Percentiles rank a stretch among this genome's conserved stretches.
Conservation (phyloP, 1,284 basidiomycete genomes). For the Marasmius sp. region DNA sequence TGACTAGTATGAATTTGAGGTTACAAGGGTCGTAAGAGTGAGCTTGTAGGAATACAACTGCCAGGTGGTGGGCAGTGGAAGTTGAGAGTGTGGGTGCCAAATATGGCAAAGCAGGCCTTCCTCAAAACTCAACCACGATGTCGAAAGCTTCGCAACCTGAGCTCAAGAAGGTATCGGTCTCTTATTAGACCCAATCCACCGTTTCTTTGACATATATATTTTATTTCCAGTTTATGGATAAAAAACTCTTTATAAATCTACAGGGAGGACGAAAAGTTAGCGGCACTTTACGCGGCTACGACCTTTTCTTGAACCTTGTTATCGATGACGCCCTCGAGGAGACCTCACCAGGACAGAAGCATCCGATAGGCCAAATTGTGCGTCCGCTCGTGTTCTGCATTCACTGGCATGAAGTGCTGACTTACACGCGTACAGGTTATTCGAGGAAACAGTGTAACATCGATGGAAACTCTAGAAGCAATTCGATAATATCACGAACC, state of each 20-base stretch:
- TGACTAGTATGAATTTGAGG: no score
- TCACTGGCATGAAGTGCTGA: slow-evolving; percentile 8
- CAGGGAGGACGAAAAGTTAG: slow-evolving; percentile 97
- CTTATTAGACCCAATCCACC: slow-evolving; percentile 8
- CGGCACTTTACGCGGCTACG: slow-evolving; percentile 95
- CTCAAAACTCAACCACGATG: slow-evolving; percentile 47
- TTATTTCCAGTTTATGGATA: slow-evolving; percentile 90
- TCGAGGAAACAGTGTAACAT: slow-evolving; percentile 91
- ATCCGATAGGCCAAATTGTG: slow-evolving; percentile 88
- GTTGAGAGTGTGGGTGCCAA: slow-evolving; percentile 24
- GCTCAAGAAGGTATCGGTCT: slow-evolving; percentile 79
- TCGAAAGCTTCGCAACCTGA: slow-evolving; percentile 92
- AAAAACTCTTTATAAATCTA: slow-evolving; percentile 91
- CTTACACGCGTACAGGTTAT: slow-evolving; percentile 68
- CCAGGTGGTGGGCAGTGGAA: not conserved
- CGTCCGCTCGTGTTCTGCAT: slow-evolving; percentile 32
- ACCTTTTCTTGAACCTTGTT: slow-evolving; percentile 98
- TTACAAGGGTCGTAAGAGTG: not conserved
- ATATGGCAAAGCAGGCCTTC: slow-evolving; percentile 29
- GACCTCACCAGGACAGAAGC: slow-evolving; percentile 85
- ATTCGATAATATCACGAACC: slow-evolving; percentile 42
- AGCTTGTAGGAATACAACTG: slow-evolving; percentile 1
- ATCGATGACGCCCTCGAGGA: slow-evolving; percentile 96
- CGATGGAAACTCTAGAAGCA: slow-evolving; percentile 82
- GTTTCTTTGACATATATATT: not conserved